A percentile compares a stretch with the other conserved stretches of the same genome.
phyloP scores from a whole-genome alignment of 768 basidiomycete species.

The Pleurotus ostreatus region DNA sequence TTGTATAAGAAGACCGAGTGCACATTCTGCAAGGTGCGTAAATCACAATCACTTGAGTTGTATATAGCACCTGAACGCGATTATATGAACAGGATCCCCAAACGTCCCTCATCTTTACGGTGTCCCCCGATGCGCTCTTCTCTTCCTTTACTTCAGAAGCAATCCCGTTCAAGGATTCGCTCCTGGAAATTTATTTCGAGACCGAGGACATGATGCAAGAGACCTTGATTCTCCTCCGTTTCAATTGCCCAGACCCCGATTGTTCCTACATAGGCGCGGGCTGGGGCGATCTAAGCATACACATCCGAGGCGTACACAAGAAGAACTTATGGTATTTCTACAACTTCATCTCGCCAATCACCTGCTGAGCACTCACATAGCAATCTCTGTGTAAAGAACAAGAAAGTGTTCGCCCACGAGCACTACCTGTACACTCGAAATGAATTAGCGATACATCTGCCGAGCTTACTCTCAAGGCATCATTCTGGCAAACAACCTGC shows the following conservation, averaged over 20 bases:
- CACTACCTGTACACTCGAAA: slow-evolving; percentile 75
- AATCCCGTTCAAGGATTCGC: slow-evolving; percentile 64
- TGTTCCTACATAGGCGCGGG: slow-evolving; percentile 84
- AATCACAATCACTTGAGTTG: background rate
- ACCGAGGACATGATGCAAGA: slow-evolving; percentile 94
- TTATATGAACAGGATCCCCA: slow-evolving; percentile 57
- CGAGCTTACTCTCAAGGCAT: slow-evolving; percentile 47
- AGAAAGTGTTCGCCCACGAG: slow-evolving; percentile 96
- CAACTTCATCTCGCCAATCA: background rate
- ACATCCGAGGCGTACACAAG: slow-evolving; percentile 72
- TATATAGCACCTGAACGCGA: background rate
- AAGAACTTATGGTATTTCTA: slow-evolving; percentile 69
- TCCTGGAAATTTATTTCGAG: slow-evolving; percentile 82
- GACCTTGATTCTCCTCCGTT: slow-evolving; percentile 83
- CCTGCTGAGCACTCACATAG: slow-evolving; percentile 31
- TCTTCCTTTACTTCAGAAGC: slow-evolving; percentile 50
- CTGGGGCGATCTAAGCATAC: slow-evolving; percentile 88
- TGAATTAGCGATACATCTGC: slow-evolving; percentile 67
- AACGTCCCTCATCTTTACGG: slow-evolving; percentile 70
- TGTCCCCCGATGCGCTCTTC: slow-evolving; percentile 58
- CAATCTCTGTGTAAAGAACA: slow-evolving; percentile 81
- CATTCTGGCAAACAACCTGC: slow-evolving; percentile 31
- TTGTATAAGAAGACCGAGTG: slow-evolving; percentile 93
- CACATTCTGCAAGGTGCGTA: slow-evolving; percentile 89
- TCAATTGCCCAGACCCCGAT: slow-evolving; percentile 85